Evolutionary conservation across 495 filamentous ascomycete genomes (phyloP).

Genomic region (Mytilinidion resinicola): DNA sequence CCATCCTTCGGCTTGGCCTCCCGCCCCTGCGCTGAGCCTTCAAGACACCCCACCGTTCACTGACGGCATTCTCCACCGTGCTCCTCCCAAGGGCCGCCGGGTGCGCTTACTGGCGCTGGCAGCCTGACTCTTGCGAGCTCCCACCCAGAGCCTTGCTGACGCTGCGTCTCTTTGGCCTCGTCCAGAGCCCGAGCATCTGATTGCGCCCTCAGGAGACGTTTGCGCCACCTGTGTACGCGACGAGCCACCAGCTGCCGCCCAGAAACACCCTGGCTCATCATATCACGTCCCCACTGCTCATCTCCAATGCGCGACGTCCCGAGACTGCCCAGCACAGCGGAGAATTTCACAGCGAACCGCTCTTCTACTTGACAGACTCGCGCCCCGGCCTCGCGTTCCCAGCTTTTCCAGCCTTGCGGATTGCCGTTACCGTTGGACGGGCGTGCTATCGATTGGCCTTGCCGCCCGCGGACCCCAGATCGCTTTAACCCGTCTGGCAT

Average conservation of each 20-base stretch:
- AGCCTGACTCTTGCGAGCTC: constrained; percentile 16
- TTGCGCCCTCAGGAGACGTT: constrained; percentile 15
- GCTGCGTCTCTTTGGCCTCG: constrained; percentile 6
- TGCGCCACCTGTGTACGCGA: constrained; percentile 22
- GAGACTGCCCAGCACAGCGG: constrained; percentile 23
- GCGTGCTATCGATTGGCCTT: constrained; percentile 2
- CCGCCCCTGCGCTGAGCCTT: too few relatives aligned
- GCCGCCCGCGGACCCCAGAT: background rate
- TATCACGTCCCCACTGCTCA: constrained; percentile 18
- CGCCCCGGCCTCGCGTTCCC: constrained; percentile 6
- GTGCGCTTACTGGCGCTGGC: constrained; percentile 17
- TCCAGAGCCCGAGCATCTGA: background rate
- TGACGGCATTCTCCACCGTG: constrained; percentile 22
- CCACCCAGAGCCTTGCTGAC: constrained; percentile 4
- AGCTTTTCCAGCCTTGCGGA: background rate
- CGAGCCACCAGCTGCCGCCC: background rate
- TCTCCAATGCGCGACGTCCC: constrained; percentile 26
- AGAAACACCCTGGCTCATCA: background rate
- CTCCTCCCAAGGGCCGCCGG: background rate
- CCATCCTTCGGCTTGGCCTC: too few relatives aligned
- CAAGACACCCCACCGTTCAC: constrained; percentile 9
- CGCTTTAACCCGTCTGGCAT: constrained; percentile 4
- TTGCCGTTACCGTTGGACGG: background rate
- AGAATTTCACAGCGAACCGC: constrained; percentile 14
- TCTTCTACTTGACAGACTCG: constrained; percentile 10